Evolutionary conservation across 345 rosid species (phyloP), one percentile per base, ranked within the genome.

Genomic region (Arabidopsis suecica): DNA sequence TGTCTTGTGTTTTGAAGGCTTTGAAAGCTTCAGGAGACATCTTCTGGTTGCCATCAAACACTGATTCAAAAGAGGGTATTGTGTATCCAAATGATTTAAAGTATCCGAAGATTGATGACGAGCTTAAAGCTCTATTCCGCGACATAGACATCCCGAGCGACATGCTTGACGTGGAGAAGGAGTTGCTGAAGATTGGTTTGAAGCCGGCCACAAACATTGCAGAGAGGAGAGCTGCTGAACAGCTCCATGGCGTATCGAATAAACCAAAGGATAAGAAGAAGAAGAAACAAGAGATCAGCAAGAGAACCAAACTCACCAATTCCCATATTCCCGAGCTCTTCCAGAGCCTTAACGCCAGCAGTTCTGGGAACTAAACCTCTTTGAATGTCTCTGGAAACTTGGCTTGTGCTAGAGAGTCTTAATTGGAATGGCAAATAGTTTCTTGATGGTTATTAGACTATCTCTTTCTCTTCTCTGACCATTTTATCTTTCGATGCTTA

Each of bases 261-360:
- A 86, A 87, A 85, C 78, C 62, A 59, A 85, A 85, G 84, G 12
- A 84, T 7, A 48, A 16, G 88, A 87, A 91, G 89, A 89, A 87
- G 89, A 91, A 85, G 86, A 88, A 83, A 81, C 84, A 82, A 22
- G 89, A 86, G 79, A 85, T 93, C 80, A 88, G 82, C 72, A 91
- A 88, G 88, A 89, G 88, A 81, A 83, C 94, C n/a, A 91, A 86
- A 85, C 84, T 93, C 28, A 93, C 95, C 22, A 91, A 93, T 69
- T 79, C 86, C 0, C 94, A 89, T 82, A 89, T 93, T 83, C 96
- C 16, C 4, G 53, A 48, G 23, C 53, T 48, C 10, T 47, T 93
- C 63, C 73, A 82, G 61, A 64, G 68, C 56, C 79, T 82, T 22
- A 75, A 73, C 25, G 70, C 54, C 8, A 67, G n/a, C 66, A 37